These are phyloP conservation scores for Fabrea salina DNA, from an alignment of 169 alveolate species.

Conservation along the genomic window DNA sequence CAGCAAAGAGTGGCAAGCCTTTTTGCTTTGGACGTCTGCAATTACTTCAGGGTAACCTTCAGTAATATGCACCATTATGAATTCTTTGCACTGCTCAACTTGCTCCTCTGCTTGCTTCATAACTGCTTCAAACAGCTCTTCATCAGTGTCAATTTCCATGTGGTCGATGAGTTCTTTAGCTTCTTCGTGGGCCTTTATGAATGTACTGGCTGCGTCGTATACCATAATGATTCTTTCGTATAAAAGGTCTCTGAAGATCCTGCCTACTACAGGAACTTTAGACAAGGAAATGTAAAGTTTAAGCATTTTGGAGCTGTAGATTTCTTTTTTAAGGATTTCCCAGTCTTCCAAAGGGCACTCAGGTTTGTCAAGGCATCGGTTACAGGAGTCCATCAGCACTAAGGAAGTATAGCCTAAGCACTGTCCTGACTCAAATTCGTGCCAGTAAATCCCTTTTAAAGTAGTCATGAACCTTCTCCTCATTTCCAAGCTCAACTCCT, in stretches of 20 bases:
- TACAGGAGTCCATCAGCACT: conserved; percentile 4
- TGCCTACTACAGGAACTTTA: not conserved
- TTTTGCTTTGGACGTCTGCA: conserved; percentile 20
- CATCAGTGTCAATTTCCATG: conserved; percentile 20
- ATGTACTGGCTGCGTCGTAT: conserved; percentile 30
- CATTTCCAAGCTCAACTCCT: conserved; percentile 1
- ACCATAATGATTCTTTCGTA: not conserved
- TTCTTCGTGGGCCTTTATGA: conserved; percentile 21
- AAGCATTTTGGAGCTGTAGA: not conserved
- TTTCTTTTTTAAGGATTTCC: conserved; percentile 7
- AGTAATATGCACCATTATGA: conserved; percentile 5
- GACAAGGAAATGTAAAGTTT: not conserved
- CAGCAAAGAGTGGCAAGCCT: conserved; percentile 22
- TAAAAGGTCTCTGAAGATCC: not conserved
- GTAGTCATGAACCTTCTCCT: conserved; percentile 22
- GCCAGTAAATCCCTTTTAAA: conserved; percentile 34
- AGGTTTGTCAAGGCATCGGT: conserved; percentile 14
- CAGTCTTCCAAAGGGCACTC: conserved; percentile 2
- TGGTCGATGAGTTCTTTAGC: conserved; percentile 27
- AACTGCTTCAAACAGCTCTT: conserved; percentile 13
- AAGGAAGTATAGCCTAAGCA: conserved; percentile 22
- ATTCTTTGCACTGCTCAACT: conserved; percentile 18
- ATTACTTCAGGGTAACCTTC: conserved; percentile 15
- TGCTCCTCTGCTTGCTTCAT: conserved; percentile 25
- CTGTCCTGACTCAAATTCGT: conserved; percentile 29